Evolutionary conservation across 441 rosid genomes (phyloP), one percentile per base, ranked within the genome.

Genomic region (Sinapis alba): DNA sequence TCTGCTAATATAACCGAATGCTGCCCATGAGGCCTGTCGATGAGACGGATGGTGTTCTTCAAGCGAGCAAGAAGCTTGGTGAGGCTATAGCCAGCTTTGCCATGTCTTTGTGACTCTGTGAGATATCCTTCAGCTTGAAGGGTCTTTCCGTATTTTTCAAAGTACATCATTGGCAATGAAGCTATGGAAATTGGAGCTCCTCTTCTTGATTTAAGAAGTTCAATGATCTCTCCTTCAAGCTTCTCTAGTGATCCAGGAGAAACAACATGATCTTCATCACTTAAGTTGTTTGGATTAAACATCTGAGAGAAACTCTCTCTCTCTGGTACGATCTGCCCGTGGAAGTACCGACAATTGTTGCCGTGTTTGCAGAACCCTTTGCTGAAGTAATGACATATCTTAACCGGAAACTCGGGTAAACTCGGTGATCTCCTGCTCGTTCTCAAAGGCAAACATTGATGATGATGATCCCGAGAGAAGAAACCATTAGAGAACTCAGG

Each of bases 21-120:
- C 79, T 96, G 99, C 50, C 99, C 99, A 57, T 93, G 98, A 71
- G 99, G 96, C 98, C 97, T 91, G 84, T 93, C 97, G 43, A 96
- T 86, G 64, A 96, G 88, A 24, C 89, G 86, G 81, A 96, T 90
- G 62, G 86, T 87, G 72, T 85, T 85, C 79, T 83, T 88, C 88
- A 96, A 65, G 61, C 95, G 84, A 66, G 97, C 96, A 57, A 96
- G 93, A 68, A 96, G 97, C 83, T 90, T 93, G 9, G 98, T 96
- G 58, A 96, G 84, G 59, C 97, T 93, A 81, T 87, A 90, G 57
- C 99, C 99, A 19, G 97, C 88, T 80, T 91, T 91, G 12, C 99
- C 99, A 27, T 93, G 98, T 73, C 99, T 85, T 81, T 93, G 98
- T 87, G 98, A 93, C 83, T 93, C 99, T 0, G 97, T 89, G 45